Percentiles rank a stretch among this genome's conserved stretches.
Conservation (phyloP, 495 filamentous ascomycete species). For the Peziza echinospora region DNA sequence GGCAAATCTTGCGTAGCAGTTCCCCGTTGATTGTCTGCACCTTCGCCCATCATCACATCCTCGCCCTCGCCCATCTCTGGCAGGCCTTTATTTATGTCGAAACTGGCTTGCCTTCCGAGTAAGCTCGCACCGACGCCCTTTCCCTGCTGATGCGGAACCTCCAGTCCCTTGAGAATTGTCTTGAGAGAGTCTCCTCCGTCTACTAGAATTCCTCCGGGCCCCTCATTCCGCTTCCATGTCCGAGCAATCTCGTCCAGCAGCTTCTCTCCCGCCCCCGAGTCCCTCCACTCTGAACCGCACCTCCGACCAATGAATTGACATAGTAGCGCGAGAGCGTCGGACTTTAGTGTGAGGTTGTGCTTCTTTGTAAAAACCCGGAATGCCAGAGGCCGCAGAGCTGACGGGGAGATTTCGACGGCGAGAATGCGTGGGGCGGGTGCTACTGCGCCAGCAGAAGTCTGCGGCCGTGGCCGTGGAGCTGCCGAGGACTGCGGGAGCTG, state of each 20-base stretch:
- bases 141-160: constrained; percentile 23
- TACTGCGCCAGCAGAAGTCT: too few species aligned
- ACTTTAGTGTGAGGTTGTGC: constrained; percentile 82
- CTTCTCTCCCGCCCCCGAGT: constrained; percentile 79
- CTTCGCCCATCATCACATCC: constrained; percentile 40
- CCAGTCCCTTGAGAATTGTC: constrained; percentile 56
- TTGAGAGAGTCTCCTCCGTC: constrained; percentile 63
- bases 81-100: constrained; percentile 22
- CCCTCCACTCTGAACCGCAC: constrained; percentile 89
- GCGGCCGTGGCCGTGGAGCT: too few species aligned
- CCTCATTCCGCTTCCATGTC: constrained; percentile 53
- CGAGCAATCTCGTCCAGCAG: constrained; percentile 80
- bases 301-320: constrained; percentile 78
- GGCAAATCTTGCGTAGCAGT: too few species aligned
- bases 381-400: constrained; percentile 70
- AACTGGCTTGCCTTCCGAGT: constrained; percentile 38
- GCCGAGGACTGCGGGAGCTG: constrained; percentile 17
- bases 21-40: too few species aligned
- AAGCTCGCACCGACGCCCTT: constrained; percentile 9
- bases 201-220: constrained; percentile 61
- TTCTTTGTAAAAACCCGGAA: constrained; percentile 97
- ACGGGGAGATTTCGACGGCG: constrained; percentile 68
- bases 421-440: constrained; percentile 51
- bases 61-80: constrained; percentile 33
- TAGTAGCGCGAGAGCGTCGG: constrained; percentile 59